A percentile compares a stretch with the other conserved stretches of the same genome.
Conservation (phyloP, 129 eudicot genomes). For the Logfia minima region DNA sequence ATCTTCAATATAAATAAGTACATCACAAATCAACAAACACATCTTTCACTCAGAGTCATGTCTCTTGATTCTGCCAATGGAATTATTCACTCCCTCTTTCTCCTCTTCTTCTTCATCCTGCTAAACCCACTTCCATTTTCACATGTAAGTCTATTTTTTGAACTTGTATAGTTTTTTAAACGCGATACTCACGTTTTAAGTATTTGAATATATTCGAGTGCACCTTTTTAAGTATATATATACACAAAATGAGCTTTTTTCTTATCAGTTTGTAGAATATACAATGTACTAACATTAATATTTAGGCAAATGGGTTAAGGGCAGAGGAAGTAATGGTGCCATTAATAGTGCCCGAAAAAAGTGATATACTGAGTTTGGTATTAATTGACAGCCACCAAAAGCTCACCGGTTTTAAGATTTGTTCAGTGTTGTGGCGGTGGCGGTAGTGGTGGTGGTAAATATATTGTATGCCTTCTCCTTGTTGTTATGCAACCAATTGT, state of each 20-base stretch:
- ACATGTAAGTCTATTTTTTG: constrained; percentile 6
- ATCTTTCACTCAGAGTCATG: constrained; percentile 20
- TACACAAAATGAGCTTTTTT: too few relatives aligned
- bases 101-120: constrained; percentile 25
- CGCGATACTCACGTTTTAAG: too few relatives aligned
- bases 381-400: constrained; percentile 57
- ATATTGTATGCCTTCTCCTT: constrained; percentile 77
- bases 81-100: constrained; percentile 6
- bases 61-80: constrained; percentile 12
- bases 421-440: constrained; percentile 52
- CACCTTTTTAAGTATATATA: too few relatives aligned
- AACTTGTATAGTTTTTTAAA: not conserved
- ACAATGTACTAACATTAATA: not conserved
- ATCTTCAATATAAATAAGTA: too few relatives aligned
- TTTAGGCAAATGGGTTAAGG: constrained; percentile 46
- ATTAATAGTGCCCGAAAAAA: constrained; percentile 38
- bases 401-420: constrained; percentile 70
- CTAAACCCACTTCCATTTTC: constrained; percentile 14
- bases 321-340: constrained; percentile 61
- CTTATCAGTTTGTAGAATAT: too few relatives aligned
- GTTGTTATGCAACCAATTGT: constrained; percentile 87
- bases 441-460: constrained; percentile 19
- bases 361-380: constrained; percentile 40
- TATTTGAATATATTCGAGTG: too few relatives aligned
- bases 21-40: not conserved